A percentile compares a stretch with the other conserved stretches of the same genome.
phyloP scores from a whole-genome alignment of 805 yeast genomes.

The Ogataea wickerhamii region DNA sequence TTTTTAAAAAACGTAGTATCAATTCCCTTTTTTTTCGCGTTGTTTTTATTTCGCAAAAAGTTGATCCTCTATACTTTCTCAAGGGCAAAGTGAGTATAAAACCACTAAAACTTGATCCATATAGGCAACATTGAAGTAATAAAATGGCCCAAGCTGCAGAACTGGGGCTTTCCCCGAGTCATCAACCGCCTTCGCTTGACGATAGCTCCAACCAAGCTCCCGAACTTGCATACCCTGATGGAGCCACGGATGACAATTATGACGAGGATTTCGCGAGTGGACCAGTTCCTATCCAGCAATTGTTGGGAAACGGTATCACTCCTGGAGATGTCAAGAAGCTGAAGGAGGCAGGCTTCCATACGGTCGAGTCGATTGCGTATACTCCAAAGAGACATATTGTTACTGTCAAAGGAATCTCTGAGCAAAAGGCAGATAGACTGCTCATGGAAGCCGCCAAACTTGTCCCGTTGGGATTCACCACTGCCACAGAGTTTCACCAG shows the following conservation, averaged over 20 bases:
- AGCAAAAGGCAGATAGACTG: slow-evolving; percentile 87
- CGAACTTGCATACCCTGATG: slow-evolving; percentile 20
- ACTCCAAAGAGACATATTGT: slow-evolving; percentile 80
- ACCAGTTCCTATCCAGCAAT: slow-evolving; percentile 50
- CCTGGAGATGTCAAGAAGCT: slow-evolving; percentile 74
- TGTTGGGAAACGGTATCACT: slow-evolving; percentile 83
- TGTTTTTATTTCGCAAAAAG: slow-evolving; percentile 12
- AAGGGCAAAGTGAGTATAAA: slow-evolving; percentile 9
- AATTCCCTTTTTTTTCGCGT: too few relatives aligned
- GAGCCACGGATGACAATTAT: slow-evolving; percentile 39
- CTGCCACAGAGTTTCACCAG: slow-evolving; percentile 91
- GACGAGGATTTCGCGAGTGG: slow-evolving; percentile 40
- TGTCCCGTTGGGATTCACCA: slow-evolving; percentile 96
- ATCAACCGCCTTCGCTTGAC: slow-evolving; percentile 7
- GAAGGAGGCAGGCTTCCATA: slow-evolving; percentile 77
- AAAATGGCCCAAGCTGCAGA: slow-evolving; percentile 16
- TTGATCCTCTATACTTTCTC: not conserved
- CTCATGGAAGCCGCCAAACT: slow-evolving; percentile 77
- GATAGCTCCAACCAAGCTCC: slow-evolving; percentile 5
- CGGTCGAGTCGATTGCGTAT: slow-evolving; percentile 90
- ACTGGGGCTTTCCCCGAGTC: slow-evolving; percentile 9
- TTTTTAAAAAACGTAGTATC: too few relatives aligned
- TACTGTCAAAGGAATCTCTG: slow-evolving; percentile 87
- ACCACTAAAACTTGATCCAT: not conserved
- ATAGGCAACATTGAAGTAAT: not conserved